Conservation (phyloP, 2,329 filamentous ascomycete genomes). For the Incumbomyces delicatus region DNA sequence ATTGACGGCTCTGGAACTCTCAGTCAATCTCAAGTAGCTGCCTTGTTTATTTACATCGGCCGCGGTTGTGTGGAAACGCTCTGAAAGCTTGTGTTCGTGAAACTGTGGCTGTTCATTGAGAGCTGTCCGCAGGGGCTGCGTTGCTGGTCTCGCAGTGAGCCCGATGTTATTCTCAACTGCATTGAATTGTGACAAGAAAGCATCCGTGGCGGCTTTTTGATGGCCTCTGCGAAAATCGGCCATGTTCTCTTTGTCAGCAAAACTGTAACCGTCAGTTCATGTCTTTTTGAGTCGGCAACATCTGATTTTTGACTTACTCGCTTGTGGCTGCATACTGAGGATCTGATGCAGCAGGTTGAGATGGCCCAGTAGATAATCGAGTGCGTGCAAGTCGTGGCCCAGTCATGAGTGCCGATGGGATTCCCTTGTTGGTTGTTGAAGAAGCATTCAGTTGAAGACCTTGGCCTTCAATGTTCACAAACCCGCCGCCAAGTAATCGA, state of each 20-base stretch:
- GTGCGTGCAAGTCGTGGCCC: too few species aligned
- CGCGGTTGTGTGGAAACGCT: neutral
- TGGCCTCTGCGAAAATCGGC: neutral
- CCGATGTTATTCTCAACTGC: conserved; percentile 1
- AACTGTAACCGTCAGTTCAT: conserved; percentile 1
- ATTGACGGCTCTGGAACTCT: conserved; percentile 2
- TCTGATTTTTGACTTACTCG: too few species aligned
- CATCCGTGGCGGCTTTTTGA: conserved; percentile 7
- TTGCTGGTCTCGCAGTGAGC: neutral
- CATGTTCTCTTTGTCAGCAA: conserved; percentile 3
- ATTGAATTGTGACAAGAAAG: conserved; percentile 7
- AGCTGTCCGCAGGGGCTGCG: conserved; percentile 1
- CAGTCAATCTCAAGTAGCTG: neutral
- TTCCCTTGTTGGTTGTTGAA: neutral
- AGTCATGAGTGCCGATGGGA: too few species aligned
- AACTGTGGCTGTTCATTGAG: neutral
- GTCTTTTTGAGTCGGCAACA: too few species aligned
- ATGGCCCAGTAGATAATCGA: too few species aligned
- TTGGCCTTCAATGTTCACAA: conserved; percentile 15
- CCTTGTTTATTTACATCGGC: neutral
- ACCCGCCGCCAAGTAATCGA: conserved; percentile 13
- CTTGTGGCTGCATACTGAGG: too few species aligned
- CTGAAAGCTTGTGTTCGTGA: too few species aligned
- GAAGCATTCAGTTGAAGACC: conserved; percentile 14
- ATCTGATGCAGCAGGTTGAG: too few species aligned